phyloP scores from a whole-genome alignment of 768 basidiomycete species.

The Sistotremastrum niveocremeum region DNA sequence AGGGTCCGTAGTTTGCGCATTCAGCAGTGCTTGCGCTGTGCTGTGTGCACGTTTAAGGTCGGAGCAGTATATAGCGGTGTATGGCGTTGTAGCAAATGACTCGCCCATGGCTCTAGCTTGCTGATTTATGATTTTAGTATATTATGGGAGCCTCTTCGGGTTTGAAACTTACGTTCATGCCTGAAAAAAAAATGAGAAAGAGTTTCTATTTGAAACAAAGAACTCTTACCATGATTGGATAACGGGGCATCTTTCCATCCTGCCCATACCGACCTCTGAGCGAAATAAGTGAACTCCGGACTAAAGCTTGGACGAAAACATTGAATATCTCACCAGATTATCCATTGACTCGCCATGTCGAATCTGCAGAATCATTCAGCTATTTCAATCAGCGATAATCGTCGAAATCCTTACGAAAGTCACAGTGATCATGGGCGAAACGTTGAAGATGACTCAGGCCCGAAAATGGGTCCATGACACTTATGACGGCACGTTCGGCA shows the following conservation, averaged over 20 bases:
- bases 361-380: slow-evolving; percentile 27
- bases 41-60: slow-evolving; percentile 47
- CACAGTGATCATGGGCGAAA: slow-evolving; percentile 5
- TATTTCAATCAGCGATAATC: too few species aligned
- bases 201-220: slow-evolving; percentile 2
- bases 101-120: slow-evolving; percentile 53
- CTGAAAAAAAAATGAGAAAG: slow-evolving; percentile 7
- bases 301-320: not conserved
- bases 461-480: too few species aligned
- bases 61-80: slow-evolving; percentile 52
- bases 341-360: slow-evolving; percentile 71
- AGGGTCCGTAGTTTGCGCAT: slow-evolving; percentile 28
- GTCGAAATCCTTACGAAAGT: slow-evolving; percentile 9
- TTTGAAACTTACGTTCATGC: slow-evolving; percentile 18
- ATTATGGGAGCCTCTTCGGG: not conserved
- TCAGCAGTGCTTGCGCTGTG: slow-evolving; percentile 45
- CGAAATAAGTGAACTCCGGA: not conserved
- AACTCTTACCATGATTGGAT: slow-evolving; percentile 52
- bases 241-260: slow-evolving; percentile 65
- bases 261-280: slow-evolving; percentile 46
- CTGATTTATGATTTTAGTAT: slow-evolving; percentile 20
- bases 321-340: slow-evolving; percentile 38
- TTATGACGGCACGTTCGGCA: too few species aligned
- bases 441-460: too few species aligned
- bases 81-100: slow-evolving; percentile 31